Percentiles rank a stretch among this genome's conserved stretches.
Evolutionary conservation across 768 basidiomycete species (phyloP).

Genomic region (Tephrocybe sp.): DNA sequence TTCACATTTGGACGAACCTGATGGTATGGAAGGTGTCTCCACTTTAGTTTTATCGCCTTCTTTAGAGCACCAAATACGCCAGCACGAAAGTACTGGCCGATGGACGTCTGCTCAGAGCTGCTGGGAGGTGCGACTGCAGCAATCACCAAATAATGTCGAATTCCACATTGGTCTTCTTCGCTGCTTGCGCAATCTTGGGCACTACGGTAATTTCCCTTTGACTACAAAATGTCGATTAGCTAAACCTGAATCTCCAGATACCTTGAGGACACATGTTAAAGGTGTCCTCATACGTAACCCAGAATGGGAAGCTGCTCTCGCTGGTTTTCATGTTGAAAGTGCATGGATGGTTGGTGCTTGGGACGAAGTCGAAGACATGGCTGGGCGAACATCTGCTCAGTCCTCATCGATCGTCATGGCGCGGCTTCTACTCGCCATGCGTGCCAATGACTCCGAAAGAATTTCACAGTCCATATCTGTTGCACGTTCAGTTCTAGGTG

Average conservation of each 20-base stretch:
- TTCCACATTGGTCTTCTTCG: conserved; percentile 88
- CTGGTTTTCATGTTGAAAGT: conserved; percentile 88
- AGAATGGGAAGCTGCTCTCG: conserved; percentile 75
- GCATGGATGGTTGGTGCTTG: conserved; percentile 97
- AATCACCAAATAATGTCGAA: conserved; percentile 84
- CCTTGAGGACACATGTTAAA: conserved; percentile 89
- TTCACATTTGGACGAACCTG: conserved; percentile 93
- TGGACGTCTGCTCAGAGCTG: conserved; percentile 99
- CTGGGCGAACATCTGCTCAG: conserved; percentile 46
- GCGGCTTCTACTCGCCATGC: conserved; percentile 78
- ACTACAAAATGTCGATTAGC: too few relatives aligned
- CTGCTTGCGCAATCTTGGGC: conserved; percentile 91
- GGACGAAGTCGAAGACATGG: conserved; percentile 71
- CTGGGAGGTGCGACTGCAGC: conserved; percentile 94
- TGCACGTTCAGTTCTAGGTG: conserved; percentile 74
- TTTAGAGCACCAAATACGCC: conserved; percentile 93
- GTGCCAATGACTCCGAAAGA: conserved; percentile 43
- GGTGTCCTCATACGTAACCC: conserved; percentile 87
- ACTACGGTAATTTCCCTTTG: conserved; percentile 74
- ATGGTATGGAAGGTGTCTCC: conserved; percentile 98
- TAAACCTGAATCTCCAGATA: conserved; percentile 52
- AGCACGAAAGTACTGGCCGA: conserved; percentile 94
- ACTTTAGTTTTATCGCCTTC: conserved; percentile 85
- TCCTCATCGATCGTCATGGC: conserved; percentile 74
- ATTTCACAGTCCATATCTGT: conserved; percentile 53